Evolutionary conservation across 1,284 basidiomycete genomes (phyloP).

Genomic region (Ustilago loliicola): DNA sequence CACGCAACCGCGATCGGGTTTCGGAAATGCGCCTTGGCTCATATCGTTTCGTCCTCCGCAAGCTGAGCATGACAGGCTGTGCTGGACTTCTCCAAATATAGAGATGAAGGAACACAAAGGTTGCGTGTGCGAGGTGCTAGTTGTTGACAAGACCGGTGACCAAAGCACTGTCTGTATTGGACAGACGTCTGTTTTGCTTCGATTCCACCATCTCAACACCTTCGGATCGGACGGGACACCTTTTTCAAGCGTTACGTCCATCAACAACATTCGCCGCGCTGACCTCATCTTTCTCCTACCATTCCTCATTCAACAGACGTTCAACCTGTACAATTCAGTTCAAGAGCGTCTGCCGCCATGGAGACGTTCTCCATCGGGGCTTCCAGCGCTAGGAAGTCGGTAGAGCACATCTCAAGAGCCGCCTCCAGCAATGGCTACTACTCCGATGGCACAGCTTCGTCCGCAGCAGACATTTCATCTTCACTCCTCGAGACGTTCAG

Average conservation of each 20-base stretch:
- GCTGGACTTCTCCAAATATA: background rate
- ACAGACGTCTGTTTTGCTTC: too few species aligned
- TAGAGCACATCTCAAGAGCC: constrained; percentile 32
- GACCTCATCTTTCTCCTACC: background rate
- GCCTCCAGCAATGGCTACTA: constrained; percentile 47
- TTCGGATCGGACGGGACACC: too few species aligned
- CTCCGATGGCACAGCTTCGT: constrained; percentile 31
- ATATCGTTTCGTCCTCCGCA: constrained; percentile 11
- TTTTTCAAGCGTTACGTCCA: too few species aligned
- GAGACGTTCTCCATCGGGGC: constrained; percentile 23
- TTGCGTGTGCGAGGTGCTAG: background rate
- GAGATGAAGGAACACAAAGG: background rate
- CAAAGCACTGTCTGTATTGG: background rate
- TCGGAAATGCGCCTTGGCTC: constrained; percentile 30
- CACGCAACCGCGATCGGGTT: too few species aligned
- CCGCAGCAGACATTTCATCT: constrained; percentile 48
- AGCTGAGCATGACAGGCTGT: background rate
- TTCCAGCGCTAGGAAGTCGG: constrained; percentile 31
- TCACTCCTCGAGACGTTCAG: constrained; percentile 60
- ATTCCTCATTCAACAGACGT: background rate
- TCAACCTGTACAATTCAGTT: background rate
- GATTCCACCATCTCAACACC: too few species aligned
- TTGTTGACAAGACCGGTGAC: background rate
- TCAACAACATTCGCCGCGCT: background rate
- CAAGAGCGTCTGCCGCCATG: constrained; percentile 17